Conservation (phyloP, 2,329 filamentous ascomycete species). For the Bisporella sp. region DNA sequence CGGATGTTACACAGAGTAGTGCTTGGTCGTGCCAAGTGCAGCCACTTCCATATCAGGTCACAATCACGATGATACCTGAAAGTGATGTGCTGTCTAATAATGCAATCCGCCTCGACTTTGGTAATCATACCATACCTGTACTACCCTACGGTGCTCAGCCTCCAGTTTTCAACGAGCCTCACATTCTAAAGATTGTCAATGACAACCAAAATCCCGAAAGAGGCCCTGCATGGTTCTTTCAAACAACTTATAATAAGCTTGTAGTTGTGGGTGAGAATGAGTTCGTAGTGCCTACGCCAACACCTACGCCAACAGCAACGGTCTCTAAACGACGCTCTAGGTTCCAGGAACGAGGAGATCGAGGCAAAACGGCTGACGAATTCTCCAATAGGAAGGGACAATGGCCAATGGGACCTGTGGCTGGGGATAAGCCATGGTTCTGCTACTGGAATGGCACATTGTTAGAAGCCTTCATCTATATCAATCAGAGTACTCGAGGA, state of each 20-base stretch:
- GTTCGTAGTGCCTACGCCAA: conserved; percentile 10
- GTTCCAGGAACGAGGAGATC: background rate
- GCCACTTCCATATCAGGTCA: conserved; percentile 14
- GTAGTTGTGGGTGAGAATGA: conserved; percentile 39
- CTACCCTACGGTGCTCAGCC: conserved; percentile 56
- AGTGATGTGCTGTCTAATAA: conserved; percentile 21
- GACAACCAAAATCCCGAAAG: conserved; percentile 48
- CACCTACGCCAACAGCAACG: background rate
- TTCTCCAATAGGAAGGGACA: conserved; percentile 29
- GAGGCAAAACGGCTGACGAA: background rate
- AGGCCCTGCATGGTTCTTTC: conserved; percentile 60
- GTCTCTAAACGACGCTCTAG: conserved; percentile 10
- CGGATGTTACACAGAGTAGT: conserved; percentile 43
- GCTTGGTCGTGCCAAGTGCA: conserved; percentile 58
- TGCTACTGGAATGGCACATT: conserved; percentile 64
- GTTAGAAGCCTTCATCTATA: conserved; percentile 61
- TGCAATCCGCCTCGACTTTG: conserved; percentile 29
- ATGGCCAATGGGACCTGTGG: conserved; percentile 22
- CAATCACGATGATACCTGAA: conserved; percentile 9
- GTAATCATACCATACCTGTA: conserved; percentile 30
- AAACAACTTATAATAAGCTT: conserved; percentile 55
- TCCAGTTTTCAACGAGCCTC: conserved; percentile 39
- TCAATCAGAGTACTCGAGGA: conserved; percentile 33
- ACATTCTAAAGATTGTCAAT: conserved; percentile 44
- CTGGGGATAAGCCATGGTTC: conserved; percentile 60